Conservation (phyloP, 2,329 filamentous ascomycete genomes). For the Colletotrichum sansevieriae region DNA sequence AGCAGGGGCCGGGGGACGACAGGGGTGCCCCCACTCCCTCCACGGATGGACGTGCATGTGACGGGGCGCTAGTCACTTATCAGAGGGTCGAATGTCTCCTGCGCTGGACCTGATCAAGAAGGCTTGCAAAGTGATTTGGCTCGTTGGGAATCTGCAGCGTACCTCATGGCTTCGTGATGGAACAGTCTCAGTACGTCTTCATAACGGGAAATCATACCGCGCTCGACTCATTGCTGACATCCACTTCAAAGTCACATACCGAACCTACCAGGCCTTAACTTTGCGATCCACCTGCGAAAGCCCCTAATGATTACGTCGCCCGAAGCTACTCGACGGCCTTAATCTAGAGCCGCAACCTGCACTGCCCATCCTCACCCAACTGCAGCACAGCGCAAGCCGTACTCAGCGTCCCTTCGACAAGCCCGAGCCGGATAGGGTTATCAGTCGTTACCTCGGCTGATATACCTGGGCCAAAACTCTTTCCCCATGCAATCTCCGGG, state of each 20-base stretch:
- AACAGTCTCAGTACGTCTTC: constrained; percentile 32
- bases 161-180: constrained; percentile 23
- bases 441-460: constrained; percentile 35
- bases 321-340: constrained; percentile 28
- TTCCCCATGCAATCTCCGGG: constrained; percentile 78
- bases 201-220: neutral
- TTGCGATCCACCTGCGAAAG: constrained; percentile 31
- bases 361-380: neutral
- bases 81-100: constrained; percentile 33
- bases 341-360: constrained; percentile 7
- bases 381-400: neutral
- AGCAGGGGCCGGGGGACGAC: constrained; percentile 28
- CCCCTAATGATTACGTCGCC: constrained; percentile 36
- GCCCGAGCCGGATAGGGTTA: constrained; percentile 33
- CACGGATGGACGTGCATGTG: constrained; percentile 28
- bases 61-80: constrained; percentile 41
- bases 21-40: constrained; percentile 23
- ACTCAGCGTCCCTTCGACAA: constrained; percentile 7
- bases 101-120: constrained; percentile 30
- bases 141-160: constrained; percentile 6
- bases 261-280: constrained; percentile 7
- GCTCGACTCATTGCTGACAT: neutral
- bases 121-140: constrained; percentile 7
- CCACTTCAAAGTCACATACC: constrained; percentile 21
- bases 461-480: constrained; percentile 41